phyloP scores from a whole-genome alignment of 2,329 filamentous ascomycete species.

The Penicillium sp. region DNA sequence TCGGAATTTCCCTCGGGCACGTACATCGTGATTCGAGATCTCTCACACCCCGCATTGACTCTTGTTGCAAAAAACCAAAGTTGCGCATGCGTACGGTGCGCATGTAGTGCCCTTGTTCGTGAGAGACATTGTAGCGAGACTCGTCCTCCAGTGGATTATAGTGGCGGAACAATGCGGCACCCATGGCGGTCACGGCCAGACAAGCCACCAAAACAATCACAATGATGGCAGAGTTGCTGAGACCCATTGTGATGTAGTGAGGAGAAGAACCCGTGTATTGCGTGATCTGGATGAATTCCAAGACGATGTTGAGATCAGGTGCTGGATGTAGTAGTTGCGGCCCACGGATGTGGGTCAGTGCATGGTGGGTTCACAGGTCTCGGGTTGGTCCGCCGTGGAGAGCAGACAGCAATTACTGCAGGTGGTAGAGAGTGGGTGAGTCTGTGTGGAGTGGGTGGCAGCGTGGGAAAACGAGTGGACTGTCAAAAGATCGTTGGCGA shows the following conservation, averaged over 20 bases:
- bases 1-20: not conserved
- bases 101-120: conserved; percentile 30
- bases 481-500: too few species aligned
- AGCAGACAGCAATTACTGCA: too few species aligned
- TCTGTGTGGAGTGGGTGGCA: too few species aligned
- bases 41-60: conserved; percentile 12
- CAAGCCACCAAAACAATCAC: conserved; percentile 28
- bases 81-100: conserved; percentile 26
- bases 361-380: conserved; percentile 3
- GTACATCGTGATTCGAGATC: conserved; percentile 23
- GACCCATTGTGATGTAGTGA: conserved; percentile 5
- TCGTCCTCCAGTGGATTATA: conserved; percentile 18
- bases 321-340: conserved; percentile 1
- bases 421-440: too few species aligned
- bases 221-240: conserved; percentile 11
- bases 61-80: conserved; percentile 17
- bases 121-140: conserved; percentile 14
- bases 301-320: too few species aligned
- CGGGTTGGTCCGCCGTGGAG: not conserved
- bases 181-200: conserved; percentile 23
- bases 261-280: not conserved
- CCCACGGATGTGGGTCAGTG: conserved; percentile 2
- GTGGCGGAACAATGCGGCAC: conserved; percentile 26
- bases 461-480: too few species aligned
- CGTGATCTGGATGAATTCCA: too few species aligned